Evolutionary conservation across 2,329 filamentous ascomycete genomes (phyloP), one percentile per base, ranked within the genome.

Genomic region (Colletotrichum lini): DNA sequence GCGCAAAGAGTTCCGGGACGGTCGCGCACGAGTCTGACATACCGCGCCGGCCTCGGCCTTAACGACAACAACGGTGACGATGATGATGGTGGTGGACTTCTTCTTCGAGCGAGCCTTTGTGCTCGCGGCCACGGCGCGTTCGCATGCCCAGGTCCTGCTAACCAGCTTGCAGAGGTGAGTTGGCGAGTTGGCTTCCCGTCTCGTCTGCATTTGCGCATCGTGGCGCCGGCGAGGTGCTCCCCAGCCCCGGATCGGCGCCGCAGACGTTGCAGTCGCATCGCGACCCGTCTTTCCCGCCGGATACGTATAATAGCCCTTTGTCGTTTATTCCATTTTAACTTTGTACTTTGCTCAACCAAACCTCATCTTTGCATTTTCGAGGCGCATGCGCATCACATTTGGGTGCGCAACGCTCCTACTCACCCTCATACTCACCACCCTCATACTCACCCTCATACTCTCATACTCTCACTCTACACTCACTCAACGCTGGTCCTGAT

Each of bases 81-180:
- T 40, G 59, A 59, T 16, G 50, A 38, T 30, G 30, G 58, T 58
- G 52, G 64, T 38, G 65, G 69, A 72, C 42, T 23, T 50, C 4
- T 64, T 72, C 42, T 47, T 50, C 26, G 65, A 64, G 52, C 52
- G 69, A 42, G 69, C 65, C 30, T 59, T 69, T 58, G 65, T 52
- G 53, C 65, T 72, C 47, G 65, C 69, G 3, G 53, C 65, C 21
- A 53, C 40, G 16, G 53, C 65, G 26, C 45, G 52, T 16, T 58
- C 47, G 30, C 69, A 18, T 4, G 59, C 69, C 2, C 65, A 64
- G 16, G 26, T 15, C 40, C 47, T 69, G 23, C 30, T 72, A 40
- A 47, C 47, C 12, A 69, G 16, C 30, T 23, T 63, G 21, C 52
- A 44, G 47, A 72, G 59, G 69, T 72, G 59, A 47, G 68, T 71